Evolutionary conservation across 1,284 basidiomycete species (phyloP).

Genomic region (Leccinum pachyderme): DNA sequence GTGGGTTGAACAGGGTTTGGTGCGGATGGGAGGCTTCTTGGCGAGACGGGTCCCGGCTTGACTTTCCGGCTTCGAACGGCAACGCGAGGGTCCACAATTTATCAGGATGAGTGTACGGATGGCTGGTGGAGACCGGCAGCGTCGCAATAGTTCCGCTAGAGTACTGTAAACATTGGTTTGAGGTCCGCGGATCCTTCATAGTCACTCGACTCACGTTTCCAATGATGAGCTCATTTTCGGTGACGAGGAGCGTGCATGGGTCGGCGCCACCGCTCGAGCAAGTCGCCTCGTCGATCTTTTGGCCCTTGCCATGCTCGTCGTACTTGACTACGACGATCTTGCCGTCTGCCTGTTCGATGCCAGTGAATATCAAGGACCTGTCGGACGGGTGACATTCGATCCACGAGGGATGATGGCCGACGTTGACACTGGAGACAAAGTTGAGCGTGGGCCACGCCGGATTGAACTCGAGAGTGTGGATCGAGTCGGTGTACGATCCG

Average conservation of each 20-base stretch:
- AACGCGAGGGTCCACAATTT: conserved; percentile 33
- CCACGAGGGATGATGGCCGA: conserved; percentile 72
- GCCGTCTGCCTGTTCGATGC: conserved; percentile 60
- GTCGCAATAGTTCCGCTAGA: conserved; percentile 52
- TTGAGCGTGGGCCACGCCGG: conserved; percentile 40
- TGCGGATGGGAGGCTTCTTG: conserved; percentile 70
- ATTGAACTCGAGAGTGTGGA: conserved; percentile 53
- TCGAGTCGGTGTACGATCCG: conserved; percentile 60
- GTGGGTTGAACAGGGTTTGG: conserved; percentile 48
- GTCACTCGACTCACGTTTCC: conserved; percentile 59
- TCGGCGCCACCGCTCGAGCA: conserved; percentile 48
- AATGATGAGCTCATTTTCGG: conserved; percentile 52
- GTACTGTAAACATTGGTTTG: conserved; percentile 45
- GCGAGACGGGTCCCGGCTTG: conserved; percentile 58
- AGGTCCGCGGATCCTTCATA: not conserved
- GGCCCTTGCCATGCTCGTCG: conserved; percentile 34
- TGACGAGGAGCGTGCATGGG: conserved; percentile 57
- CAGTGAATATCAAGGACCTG: conserved; percentile 50
- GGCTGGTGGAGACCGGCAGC: conserved; percentile 46
- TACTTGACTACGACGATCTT: conserved; percentile 54
- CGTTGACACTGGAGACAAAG: conserved; percentile 42
- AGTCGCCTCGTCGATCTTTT: conserved; percentile 32
- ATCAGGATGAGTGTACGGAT: conserved; percentile 43
- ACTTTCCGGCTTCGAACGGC: conserved; percentile 41
- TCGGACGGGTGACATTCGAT: conserved; percentile 57